Evolutionary conservation across 768 basidiomycete genomes (phyloP).

Genomic region (Sarcomyxa edulis): DNA sequence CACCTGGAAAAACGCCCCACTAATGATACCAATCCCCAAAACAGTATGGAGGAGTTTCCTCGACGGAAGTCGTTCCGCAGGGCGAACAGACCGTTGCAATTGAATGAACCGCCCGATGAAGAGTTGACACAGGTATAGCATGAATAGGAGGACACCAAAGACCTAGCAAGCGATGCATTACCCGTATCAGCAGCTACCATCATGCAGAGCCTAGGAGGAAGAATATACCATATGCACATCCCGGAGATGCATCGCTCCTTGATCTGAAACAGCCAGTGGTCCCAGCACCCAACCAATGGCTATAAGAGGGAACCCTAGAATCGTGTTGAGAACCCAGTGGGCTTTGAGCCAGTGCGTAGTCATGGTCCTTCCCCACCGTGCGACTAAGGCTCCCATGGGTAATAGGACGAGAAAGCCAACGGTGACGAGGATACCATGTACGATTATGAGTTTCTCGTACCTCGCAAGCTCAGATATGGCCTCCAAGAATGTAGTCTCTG

Average conservation of each 20-base stretch:
- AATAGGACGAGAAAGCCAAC: slow-evolving; percentile 54
- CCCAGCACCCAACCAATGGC: slow-evolving; percentile 44
- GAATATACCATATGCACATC: slow-evolving; percentile 44
- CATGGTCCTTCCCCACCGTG: slow-evolving; percentile 48
- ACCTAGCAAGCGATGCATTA: slow-evolving; percentile 26
- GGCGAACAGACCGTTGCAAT: slow-evolving; percentile 21
- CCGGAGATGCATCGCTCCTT: slow-evolving; percentile 35
- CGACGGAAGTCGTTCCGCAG: slow-evolving; percentile 39
- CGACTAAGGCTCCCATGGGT: slow-evolving; percentile 47
- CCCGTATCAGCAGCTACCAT: no score
- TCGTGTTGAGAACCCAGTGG: slow-evolving; percentile 46
- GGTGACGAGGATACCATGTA: slow-evolving; percentile 47
- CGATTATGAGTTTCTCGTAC: slow-evolving; percentile 39
- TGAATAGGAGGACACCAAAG: slow-evolving; percentile 45
- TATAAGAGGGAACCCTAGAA: slow-evolving; percentile 44
- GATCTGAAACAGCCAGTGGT: slow-evolving; percentile 37
- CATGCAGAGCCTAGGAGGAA: background rate
- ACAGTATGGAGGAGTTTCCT: slow-evolving; percentile 52
- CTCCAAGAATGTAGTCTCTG: background rate
- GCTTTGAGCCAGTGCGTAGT: slow-evolving; percentile 51
- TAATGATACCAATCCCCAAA: slow-evolving; percentile 45
- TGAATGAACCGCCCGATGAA: slow-evolving; percentile 51
- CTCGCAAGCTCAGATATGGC: slow-evolving; percentile 16
- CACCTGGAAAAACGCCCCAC: slow-evolving; percentile 49
- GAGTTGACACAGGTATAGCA: slow-evolving; percentile 46